These are phyloP conservation scores for Penicillium sclerotiorum DNA, from an alignment of 2,329 filamentous ascomycete genomes.

Conservation along the genomic window DNA sequence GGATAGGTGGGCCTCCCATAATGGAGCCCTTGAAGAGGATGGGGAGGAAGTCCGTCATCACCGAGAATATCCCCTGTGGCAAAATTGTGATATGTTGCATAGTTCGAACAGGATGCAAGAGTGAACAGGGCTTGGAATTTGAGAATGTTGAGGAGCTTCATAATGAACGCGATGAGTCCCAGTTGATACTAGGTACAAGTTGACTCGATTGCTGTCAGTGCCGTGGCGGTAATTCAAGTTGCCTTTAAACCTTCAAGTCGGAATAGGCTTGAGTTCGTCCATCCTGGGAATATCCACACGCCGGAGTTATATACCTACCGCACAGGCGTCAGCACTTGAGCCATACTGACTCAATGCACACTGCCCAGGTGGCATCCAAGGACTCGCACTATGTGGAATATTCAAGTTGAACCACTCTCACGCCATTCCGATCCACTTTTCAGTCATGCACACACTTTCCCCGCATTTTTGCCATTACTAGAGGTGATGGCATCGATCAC, in stretches of 20 bases:
- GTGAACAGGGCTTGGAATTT: neutral
- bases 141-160: neutral
- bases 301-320: too few relatives aligned
- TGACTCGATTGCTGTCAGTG: too few relatives aligned
- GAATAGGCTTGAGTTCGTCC: too few relatives aligned
- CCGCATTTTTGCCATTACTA: neutral
- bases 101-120: neutral
- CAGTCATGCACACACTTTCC: neutral
- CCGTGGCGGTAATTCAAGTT: too few relatives aligned
- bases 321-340: too few relatives aligned
- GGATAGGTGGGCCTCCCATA: neutral
- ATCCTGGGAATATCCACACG: too few relatives aligned
- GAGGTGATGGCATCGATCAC: neutral
- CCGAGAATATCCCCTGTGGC: neutral
- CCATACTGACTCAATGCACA: too few relatives aligned
- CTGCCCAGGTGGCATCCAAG: too few relatives aligned
- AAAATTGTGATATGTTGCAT: neutral
- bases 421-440: neutral
- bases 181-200: too few relatives aligned
- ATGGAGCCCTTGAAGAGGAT: neutral
- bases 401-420: neutral
- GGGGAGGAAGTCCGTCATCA: neutral
- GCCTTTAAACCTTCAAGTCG: too few relatives aligned
- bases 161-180: neutral
- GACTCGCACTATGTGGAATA: too few relatives aligned